These are phyloP conservation scores for Exophiala lecanii-corni DNA, from an alignment of 2,329 filamentous ascomycete species.

Conservation along the genomic window DNA sequence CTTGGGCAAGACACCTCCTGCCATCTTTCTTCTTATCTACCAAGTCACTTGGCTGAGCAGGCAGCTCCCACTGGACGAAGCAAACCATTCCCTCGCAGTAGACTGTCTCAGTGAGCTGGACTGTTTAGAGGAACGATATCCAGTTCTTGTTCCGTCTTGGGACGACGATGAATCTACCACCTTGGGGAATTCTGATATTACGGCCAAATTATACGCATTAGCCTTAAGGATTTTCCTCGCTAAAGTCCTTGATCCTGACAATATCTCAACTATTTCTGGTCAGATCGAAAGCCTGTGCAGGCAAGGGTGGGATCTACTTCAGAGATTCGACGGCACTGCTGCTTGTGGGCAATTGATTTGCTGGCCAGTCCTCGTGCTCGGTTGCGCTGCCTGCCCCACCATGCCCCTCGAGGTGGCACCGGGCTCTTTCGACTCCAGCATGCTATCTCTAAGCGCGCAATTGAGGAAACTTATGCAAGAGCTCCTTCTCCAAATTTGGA, in stretches of 20 bases:
- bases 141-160: constrained; percentile 1
- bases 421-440: neutral
- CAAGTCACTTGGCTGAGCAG: constrained; percentile 21
- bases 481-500: constrained; percentile 18
- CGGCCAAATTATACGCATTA: constrained; percentile 17
- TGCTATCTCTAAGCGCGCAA: neutral
- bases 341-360: constrained; percentile 20
- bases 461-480: constrained; percentile 14
- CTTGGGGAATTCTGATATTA: constrained; percentile 11
- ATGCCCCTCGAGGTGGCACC: neutral
- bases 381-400: constrained; percentile 17
- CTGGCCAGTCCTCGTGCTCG: constrained; percentile 20
- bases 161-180: neutral
- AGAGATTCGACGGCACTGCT: constrained; percentile 10
- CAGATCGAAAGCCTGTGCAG: constrained; percentile 8
- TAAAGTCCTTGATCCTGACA: constrained; percentile 14
- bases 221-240: constrained; percentile 14
- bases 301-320: constrained; percentile 6
- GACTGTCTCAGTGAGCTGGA: constrained; percentile 15
- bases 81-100: constrained; percentile 13
- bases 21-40: constrained; percentile 17
- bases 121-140: constrained; percentile 3
- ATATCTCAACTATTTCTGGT: constrained; percentile 5
- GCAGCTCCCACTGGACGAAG: constrained; percentile 8
- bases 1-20: constrained; percentile 13